Percentiles rank a stretch among this genome's conserved stretches.
Evolutionary conservation across 73 alveolate genomes (phyloP).

Genomic region (Urostyla sp.): DNA sequence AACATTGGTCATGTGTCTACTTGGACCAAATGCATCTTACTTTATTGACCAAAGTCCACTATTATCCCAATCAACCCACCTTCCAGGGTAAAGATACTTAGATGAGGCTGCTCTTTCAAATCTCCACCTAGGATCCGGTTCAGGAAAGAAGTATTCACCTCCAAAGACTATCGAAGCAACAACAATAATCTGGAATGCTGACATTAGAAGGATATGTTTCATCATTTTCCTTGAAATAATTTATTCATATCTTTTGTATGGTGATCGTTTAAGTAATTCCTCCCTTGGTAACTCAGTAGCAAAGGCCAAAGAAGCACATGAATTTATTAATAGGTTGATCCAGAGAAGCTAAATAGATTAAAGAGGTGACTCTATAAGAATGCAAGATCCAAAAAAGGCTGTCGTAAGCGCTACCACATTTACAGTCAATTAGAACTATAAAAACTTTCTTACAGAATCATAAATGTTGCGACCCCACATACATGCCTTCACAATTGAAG

Average conservation of each 20-base stretch:
- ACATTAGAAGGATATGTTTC: neutral
- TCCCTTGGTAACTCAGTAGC: conserved; percentile 10
- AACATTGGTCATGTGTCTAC: neutral
- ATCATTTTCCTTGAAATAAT: conserved; percentile 20
- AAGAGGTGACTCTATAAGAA: conserved; percentile 5
- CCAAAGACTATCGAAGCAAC: neutral
- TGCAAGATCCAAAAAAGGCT: neutral
- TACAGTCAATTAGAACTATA: conserved; percentile 7
- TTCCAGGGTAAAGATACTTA: neutral
- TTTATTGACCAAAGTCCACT: neutral
- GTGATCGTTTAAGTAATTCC: neutral
- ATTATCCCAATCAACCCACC: neutral
- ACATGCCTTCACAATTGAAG: conserved; percentile 82
- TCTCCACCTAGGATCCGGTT: neutral
- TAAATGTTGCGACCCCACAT: conserved; percentile 89
- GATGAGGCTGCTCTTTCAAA: neutral
- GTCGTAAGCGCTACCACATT: neutral
- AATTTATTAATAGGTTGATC: conserved; percentile 7
- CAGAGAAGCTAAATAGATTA: conserved; percentile 14
- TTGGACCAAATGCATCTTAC: neutral
- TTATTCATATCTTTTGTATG: neutral
- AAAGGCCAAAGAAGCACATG: conserved; percentile 16
- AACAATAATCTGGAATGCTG: neutral
- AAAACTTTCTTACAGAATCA: conserved; percentile 51
- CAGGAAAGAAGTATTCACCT: neutral